Evolutionary conservation across 2,329 filamentous ascomycete genomes (phyloP).

Genomic region (Pseudogymnoascus sp.): DNA sequence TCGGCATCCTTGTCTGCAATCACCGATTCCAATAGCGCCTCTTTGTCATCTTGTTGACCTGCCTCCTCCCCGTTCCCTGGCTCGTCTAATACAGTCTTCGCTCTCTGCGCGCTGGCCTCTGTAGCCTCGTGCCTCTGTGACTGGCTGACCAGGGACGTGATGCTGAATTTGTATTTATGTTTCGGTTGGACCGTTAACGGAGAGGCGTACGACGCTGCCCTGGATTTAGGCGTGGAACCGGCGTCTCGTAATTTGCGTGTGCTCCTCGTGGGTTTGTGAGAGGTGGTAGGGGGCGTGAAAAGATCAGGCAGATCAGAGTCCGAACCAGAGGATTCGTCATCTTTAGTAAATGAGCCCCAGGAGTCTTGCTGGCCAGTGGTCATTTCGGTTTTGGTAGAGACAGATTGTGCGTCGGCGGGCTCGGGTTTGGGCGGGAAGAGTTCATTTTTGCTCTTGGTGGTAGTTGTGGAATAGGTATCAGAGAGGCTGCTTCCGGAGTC

Average conservation of each 20-base stretch:
- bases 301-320: conserved; percentile 3
- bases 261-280: background rate
- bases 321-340: background rate
- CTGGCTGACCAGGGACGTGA: conserved; percentile 53
- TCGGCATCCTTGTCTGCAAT: conserved; percentile 34
- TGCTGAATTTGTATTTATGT: conserved; percentile 49
- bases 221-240: conserved; percentile 34
- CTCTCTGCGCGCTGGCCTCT: conserved; percentile 42
- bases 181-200: conserved; percentile 41
- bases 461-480: background rate
- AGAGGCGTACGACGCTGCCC: conserved; percentile 34
- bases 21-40: conserved; percentile 31
- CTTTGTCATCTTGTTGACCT: conserved; percentile 11
- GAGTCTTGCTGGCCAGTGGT: background rate
- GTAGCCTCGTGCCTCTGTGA: conserved; percentile 50
- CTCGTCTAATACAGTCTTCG: conserved; percentile 28
- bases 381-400: background rate
- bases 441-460: background rate
- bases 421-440: background rate
- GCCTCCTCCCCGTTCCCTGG: conserved; percentile 20
- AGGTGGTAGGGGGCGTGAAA: conserved; percentile 12
- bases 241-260: background rate
- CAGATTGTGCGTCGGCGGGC: background rate
- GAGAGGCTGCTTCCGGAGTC: background rate
- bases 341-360: background rate